Conservation (phyloP, 257 asterid genomes). For the Salvia splendens region DNA sequence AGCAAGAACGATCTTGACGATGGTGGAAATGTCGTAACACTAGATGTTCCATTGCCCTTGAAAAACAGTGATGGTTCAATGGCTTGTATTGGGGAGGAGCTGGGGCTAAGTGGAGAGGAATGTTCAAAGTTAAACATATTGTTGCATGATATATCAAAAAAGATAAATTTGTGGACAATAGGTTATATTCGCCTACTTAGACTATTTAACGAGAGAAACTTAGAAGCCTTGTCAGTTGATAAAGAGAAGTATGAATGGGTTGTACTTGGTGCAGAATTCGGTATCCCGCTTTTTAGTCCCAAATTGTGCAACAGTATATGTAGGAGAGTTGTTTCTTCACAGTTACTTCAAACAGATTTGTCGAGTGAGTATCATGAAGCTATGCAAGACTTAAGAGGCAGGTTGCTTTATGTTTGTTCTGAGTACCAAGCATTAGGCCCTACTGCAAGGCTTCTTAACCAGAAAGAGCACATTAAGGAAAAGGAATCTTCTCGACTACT, state of each 20-base stretch:
- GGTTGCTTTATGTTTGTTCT: slow-evolving; percentile 75
- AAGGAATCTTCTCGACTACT: slow-evolving; percentile 60
- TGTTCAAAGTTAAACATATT: slow-evolving; percentile 59
- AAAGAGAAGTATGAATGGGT: slow-evolving; percentile 88
- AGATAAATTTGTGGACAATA: slow-evolving; percentile 72
- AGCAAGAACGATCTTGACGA: slow-evolving; percentile 85
- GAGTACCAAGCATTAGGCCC: slow-evolving; percentile 95
- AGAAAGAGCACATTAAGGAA: slow-evolving; percentile 75
- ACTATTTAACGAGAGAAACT: slow-evolving; percentile 71
- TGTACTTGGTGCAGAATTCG: slow-evolving; percentile 86
- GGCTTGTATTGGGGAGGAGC: slow-evolving; percentile 77
- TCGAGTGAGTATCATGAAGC: slow-evolving; percentile 78
- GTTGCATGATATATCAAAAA: slow-evolving; percentile 66
- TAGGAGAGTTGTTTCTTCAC: slow-evolving; percentile 77
- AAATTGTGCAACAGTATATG: slow-evolving; percentile 80
- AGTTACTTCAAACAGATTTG: slow-evolving; percentile 84
- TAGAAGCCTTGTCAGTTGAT: slow-evolving; percentile 47
- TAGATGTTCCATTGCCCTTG: slow-evolving; percentile 93
- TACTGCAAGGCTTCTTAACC: slow-evolving; percentile 86
- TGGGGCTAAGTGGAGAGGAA: slow-evolving; percentile 64
- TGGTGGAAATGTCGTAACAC: slow-evolving; percentile 60
- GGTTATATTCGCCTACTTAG: slow-evolving; percentile 86
- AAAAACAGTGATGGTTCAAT: slow-evolving; percentile 87
- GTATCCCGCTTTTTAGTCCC: slow-evolving; percentile 95
- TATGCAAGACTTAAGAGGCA: slow-evolving; percentile 79